Percentiles rank a stretch among this genome's conserved stretches.
Conservation (phyloP, 306 rosid genomes). For the Rosa rugosa region DNA sequence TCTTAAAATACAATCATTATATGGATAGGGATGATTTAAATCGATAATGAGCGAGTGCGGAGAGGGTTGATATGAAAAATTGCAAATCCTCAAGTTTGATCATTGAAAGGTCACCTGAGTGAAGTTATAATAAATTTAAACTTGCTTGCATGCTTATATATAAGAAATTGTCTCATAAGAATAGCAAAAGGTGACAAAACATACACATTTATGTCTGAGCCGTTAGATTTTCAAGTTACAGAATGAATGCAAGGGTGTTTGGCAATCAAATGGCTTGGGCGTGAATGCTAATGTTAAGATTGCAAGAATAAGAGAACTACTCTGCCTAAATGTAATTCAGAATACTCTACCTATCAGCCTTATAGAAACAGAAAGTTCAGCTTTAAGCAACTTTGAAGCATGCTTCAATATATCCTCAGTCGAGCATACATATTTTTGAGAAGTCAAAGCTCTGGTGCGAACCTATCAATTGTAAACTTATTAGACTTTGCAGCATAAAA, state of each 20-base stretch:
- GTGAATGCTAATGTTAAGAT: background rate
- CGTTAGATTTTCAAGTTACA: background rate
- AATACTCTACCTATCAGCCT: constrained; percentile 68
- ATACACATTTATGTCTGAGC: background rate
- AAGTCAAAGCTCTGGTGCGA: constrained; percentile 83
- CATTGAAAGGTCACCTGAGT: too few relatives aligned
- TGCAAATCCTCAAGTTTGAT: background rate
- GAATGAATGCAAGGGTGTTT: background rate
- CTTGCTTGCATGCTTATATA: background rate
- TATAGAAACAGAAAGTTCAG: constrained; percentile 87
- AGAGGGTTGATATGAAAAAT: background rate
- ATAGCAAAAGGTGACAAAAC: background rate
- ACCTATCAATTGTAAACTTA: constrained; percentile 50
- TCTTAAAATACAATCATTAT: background rate
- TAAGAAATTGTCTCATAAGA: background rate
- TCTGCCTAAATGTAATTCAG: background rate
- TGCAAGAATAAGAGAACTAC: background rate
- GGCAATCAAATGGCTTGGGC: background rate
- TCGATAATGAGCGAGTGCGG: background rate
- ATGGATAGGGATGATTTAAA: background rate
- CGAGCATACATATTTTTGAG: constrained; percentile 59
- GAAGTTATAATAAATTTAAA: background rate
- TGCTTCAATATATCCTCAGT: constrained; percentile 76
- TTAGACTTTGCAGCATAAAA: background rate
- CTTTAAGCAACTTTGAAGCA: constrained; percentile 80